A percentile compares a stretch with the other conserved stretches of the same genome.
Conservation (phyloP, 1,284 basidiomycete genomes). For the Ceratorhiza oryzae-sativae region DNA sequence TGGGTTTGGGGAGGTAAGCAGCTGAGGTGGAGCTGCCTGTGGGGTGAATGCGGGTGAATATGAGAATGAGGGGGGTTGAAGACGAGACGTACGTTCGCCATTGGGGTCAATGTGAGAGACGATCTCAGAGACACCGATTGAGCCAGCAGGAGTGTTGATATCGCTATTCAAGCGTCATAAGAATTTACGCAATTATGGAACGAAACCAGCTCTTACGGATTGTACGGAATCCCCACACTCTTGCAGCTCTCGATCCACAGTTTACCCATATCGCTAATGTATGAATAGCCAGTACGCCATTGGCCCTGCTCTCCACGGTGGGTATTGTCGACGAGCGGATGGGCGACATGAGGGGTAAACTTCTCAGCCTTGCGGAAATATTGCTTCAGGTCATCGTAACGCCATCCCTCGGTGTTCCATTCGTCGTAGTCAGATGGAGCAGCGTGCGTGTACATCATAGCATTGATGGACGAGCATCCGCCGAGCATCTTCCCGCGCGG, state of each 20-base stretch:
- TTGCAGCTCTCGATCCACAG: slow-evolving; percentile 42
- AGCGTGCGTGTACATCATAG: slow-evolving; percentile 45
- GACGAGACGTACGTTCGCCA: slow-evolving; percentile 48
- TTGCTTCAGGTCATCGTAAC: slow-evolving; percentile 49
- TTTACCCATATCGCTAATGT: slow-evolving; percentile 33
- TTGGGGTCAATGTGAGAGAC: slow-evolving; percentile 49
- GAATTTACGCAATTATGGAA: too few species aligned
- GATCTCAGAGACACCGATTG: slow-evolving; percentile 47
- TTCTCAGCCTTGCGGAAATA: slow-evolving; percentile 45
- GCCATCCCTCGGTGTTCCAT: slow-evolving; percentile 56
- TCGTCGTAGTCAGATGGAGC: slow-evolving; percentile 52
- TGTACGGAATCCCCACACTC: slow-evolving; percentile 46
- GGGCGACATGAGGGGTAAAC: slow-evolving; percentile 36
- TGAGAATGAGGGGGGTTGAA: not conserved
- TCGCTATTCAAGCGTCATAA: slow-evolving; percentile 45
- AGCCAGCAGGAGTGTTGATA: slow-evolving; percentile 48
- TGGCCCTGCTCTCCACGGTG: slow-evolving; percentile 48
- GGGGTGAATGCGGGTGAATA: not conserved
- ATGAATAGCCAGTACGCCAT: slow-evolving; percentile 45
- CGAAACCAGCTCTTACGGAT: too few species aligned
- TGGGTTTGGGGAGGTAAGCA: slow-evolving; percentile 52
- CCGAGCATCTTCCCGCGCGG: slow-evolving; percentile 53
- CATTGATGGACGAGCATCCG: slow-evolving; percentile 50
- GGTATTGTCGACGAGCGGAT: slow-evolving; percentile 40
- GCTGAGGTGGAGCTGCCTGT: slow-evolving; percentile 51